A percentile compares a stretch with the other conserved stretches of the same genome.
These are phyloP conservation scores for Xerocomus amazonicus DNA, from an alignment of 1,284 basidiomycete genomes.

Conservation along the genomic window DNA sequence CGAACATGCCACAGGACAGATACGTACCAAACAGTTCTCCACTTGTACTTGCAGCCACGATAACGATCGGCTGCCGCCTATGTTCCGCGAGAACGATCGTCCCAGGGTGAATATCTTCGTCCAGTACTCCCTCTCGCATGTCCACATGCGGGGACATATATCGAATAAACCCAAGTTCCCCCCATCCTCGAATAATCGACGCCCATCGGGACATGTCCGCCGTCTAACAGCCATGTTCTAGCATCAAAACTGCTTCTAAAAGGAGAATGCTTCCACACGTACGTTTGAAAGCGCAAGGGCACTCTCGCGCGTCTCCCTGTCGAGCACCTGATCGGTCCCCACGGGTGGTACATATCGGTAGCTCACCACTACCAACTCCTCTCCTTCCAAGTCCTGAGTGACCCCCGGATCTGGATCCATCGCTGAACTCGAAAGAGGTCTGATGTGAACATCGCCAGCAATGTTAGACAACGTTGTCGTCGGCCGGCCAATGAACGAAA, in stretches of 20 bases:
- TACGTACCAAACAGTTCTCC: conserved; percentile 16
- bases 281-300: conserved; percentile 11
- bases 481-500: not conserved
- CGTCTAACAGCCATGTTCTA: not conserved
- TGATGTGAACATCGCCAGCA: not conserved
- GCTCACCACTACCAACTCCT: not conserved
- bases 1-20: not conserved
- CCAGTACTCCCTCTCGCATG: not conserved
- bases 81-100: conserved; percentile 1
- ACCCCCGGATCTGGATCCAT: not conserved
- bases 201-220: not conserved
- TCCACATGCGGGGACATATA: not conserved
- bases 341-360: not conserved
- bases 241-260: not conserved
- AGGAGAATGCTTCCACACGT: not conserved
- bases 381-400: not conserved
- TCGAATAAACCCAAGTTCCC: not conserved
- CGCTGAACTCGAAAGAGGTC: conserved; percentile 1
- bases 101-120: not conserved
- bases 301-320: too few relatives aligned
- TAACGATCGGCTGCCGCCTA: conserved; percentile 4
- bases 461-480: not conserved
- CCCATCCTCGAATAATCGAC: conserved; percentile 9
- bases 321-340: not conserved
- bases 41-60: not conserved